Evolutionary conservation across 23 red algal species (phyloP).

Genomic region (Chondrus crispus): DNA sequence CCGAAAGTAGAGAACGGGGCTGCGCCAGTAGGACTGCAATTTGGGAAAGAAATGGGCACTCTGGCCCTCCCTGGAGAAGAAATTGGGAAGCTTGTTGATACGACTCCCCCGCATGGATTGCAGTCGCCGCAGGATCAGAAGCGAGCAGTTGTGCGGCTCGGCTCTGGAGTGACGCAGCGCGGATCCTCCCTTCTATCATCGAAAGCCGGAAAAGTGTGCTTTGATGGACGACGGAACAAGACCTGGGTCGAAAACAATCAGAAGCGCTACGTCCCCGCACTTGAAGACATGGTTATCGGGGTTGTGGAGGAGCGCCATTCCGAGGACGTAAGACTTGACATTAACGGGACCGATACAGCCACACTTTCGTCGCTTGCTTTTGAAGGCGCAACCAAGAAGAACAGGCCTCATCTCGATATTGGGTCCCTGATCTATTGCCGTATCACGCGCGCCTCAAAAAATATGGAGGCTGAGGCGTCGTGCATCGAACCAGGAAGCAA

Average conservation of each 20-base stretch:
- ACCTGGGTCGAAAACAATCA: constrained; percentile 37
- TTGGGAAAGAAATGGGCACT: neutral
- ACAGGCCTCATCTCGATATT: constrained; percentile 53
- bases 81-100: neutral
- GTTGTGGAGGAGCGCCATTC: constrained; percentile 54
- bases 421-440: constrained; percentile 79
- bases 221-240: constrained; percentile 25
- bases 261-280: constrained; percentile 49
- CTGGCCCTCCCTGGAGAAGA: constrained; percentile 4
- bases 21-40: neutral
- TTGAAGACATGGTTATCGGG: constrained; percentile 78
- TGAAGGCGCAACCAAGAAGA: constrained; percentile 94
- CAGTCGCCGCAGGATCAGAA: neutral
- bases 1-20: too few relatives aligned
- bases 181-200: neutral
- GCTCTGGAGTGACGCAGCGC: constrained; percentile 28
- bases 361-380: constrained; percentile 69
- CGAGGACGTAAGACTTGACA: constrained; percentile 71
- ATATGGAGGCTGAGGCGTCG: constrained; percentile 64
- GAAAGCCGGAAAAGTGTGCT: constrained; percentile 12
- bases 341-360: constrained; percentile 63
- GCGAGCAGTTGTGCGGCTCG: constrained; percentile 28
- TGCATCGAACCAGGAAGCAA: constrained; percentile 76
- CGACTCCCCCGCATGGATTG: neutral
- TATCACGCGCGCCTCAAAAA: constrained; percentile 50